Base-by-base conservation (phyloP, 1,284 basidiomycete species). In the Rhodotorula mucilaginosa region DNA sequence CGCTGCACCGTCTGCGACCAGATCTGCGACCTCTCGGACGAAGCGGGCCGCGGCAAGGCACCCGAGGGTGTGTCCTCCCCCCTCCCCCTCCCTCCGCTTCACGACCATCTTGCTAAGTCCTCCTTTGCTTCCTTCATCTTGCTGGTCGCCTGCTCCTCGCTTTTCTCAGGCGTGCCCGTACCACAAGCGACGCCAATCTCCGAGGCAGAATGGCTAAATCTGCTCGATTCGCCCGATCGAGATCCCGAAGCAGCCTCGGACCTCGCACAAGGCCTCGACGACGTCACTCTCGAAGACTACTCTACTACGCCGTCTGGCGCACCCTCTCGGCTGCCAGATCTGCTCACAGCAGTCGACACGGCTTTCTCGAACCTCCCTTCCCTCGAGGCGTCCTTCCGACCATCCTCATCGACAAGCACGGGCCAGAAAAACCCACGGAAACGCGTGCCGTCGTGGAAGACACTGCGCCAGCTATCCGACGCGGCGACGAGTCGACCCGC, bases 311-410 rank as follows among this genome's bases (percentile, higher is more conserved):
- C 49, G 49, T 23, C 49, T 7, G 18, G 6, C 3, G 2, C 26
- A 29, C 4, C 4, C 54, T 47, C 61, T 1, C 46, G 31, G 2
- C 67, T 64, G 26, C 26, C 26, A 18, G 57, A 61, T n/a, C 15
- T 59, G 13, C 49, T 64, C 56, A 54, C 52, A 0, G 34, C 59
- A 8, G 26, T 73, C 29, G 31, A 52, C 3, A n/a, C 59, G 0
- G 52, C 71, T 0, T 75, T 72, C 64, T 34, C 48, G 34, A 66
- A 69, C 31, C 54, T 75, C n/a, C 64, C 64, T 3, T 61, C 65
- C 23, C 59, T 75, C 51, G 68, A 73, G 19, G 61, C 62, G 2
- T 73, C 67, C 4, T 75, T 75, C 57, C 60, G 67, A 0, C 59
- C 67, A 10, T 18, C 26, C 3, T 21, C 13, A 0, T 29, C 70